phyloP scores from a whole-genome alignment of 768 basidiomycete species.

The Auriscalpium vulgare region DNA sequence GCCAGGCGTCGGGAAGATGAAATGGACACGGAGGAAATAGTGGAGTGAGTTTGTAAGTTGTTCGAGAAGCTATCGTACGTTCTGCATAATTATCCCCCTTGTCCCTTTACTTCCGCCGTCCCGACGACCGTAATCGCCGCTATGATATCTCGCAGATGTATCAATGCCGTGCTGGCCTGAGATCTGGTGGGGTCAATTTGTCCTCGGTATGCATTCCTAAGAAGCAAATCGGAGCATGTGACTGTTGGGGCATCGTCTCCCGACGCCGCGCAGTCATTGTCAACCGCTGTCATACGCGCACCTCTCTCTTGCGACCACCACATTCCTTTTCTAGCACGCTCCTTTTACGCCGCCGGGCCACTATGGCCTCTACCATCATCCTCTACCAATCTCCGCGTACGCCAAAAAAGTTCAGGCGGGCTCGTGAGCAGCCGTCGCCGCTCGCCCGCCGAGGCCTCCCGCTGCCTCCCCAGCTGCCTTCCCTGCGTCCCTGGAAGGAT shows the following conservation, averaged over 20 bases:
- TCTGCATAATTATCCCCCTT: not conserved
- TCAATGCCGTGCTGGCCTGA: not conserved
- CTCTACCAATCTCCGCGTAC: constrained; percentile 9
- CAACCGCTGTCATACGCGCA: not conserved
- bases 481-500: constrained; percentile 4
- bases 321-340: not conserved
- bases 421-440: constrained; percentile 7
- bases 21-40: constrained; percentile 41
- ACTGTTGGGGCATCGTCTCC: not conserved
- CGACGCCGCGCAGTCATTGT: not conserved
- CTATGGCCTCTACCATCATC: not conserved
- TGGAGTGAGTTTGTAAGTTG: constrained; percentile 32
- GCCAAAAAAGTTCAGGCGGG: constrained; percentile 4
- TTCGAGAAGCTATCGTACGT: not conserved
- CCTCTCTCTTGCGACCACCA: not conserved
- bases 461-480: constrained; percentile 2
- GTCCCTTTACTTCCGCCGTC: not conserved
- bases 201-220: not conserved
- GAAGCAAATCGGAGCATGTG: not conserved
- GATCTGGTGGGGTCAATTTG: not conserved
- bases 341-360: not conserved
- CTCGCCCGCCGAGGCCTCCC: constrained; percentile 5
- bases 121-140: too few relatives aligned
- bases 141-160: too few relatives aligned
- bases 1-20: constrained; percentile 33